Percentiles rank a stretch among this genome's conserved stretches.
These are phyloP conservation scores for Kingdonia uniflora DNA, from an alignment of 164 flowering plant genomes.

Conservation along the genomic window DNA sequence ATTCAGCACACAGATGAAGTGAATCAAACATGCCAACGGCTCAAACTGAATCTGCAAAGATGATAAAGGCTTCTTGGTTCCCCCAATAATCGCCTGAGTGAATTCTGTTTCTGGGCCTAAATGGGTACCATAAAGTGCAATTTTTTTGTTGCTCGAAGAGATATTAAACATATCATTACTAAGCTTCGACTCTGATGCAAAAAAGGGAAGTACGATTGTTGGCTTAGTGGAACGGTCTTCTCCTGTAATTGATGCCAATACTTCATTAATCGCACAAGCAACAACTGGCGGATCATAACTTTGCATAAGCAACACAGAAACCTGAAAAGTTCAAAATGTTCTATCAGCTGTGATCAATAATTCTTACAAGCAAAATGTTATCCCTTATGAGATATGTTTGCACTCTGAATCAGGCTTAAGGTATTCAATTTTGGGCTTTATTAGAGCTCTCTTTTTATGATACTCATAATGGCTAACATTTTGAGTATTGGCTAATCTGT, in stretches of 20 bases:
- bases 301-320: slow-evolving; percentile 48
- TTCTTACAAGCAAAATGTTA: too few species aligned
- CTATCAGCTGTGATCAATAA: too few species aligned
- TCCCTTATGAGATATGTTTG: too few species aligned
- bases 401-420: too few species aligned
- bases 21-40: slow-evolving; percentile 31
- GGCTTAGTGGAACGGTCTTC: slow-evolving; percentile 31
- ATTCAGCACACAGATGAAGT: slow-evolving; percentile 22
- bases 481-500: too few species aligned
- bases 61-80: too few species aligned
- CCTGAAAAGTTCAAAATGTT: slow-evolving; percentile 22
- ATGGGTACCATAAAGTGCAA: slow-evolving; percentile 34
- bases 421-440: too few species aligned
- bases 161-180: too few species aligned
- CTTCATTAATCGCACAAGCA: slow-evolving; percentile 54
- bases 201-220: slow-evolving; percentile 42
- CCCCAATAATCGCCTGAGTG: slow-evolving; percentile 17
- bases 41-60: slow-evolving; percentile 17
- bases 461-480: too few species aligned
- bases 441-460: too few species aligned
- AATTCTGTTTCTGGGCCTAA: slow-evolving; percentile 43
- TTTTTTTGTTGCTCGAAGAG: too few species aligned
- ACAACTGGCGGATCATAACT: slow-evolving; percentile 49
- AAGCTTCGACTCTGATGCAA: slow-evolving; percentile 12
- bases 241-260: slow-evolving; percentile 29